Conservation (phyloP, 345 rosid species). For the Combretum micranthum region DNA sequence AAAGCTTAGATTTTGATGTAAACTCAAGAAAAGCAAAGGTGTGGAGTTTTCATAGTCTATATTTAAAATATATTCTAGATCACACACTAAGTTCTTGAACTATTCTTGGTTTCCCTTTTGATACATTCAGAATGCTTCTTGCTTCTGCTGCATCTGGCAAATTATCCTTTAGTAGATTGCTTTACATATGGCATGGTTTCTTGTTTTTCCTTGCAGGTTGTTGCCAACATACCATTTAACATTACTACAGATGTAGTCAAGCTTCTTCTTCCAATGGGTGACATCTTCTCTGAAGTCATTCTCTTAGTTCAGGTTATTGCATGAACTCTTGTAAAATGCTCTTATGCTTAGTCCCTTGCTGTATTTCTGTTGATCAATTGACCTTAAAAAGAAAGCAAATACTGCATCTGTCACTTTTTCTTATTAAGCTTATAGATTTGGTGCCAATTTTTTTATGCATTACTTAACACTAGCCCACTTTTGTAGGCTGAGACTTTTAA, state of each 20-base stretch:
- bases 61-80: background rate
- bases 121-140: background rate
- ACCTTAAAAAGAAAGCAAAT: too few species aligned
- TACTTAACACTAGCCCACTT: too few species aligned
- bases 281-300: conserved; percentile 78
- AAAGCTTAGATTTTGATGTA: conserved; percentile 17
- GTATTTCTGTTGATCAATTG: too few species aligned
- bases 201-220: conserved; percentile 44
- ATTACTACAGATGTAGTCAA: conserved; percentile 80
- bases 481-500: too few species aligned
- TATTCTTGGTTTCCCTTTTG: background rate
- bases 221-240: conserved; percentile 82
- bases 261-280: conserved; percentile 91
- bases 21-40: conserved; percentile 54
- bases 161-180: background rate
- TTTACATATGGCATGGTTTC: background rate
- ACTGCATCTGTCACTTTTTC: too few species aligned
- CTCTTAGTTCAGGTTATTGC: conserved; percentile 76
- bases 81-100: background rate
- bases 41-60: conserved; percentile 6
- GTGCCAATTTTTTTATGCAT: too few species aligned
- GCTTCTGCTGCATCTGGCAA: background rate
- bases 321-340: too few species aligned
- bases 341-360: too few species aligned
- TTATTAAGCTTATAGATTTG: too few species aligned